Evolutionary conservation across 2,329 filamentous ascomycete genomes (phyloP).

Genomic region (Pseudogymnoascus pannorum): DNA sequence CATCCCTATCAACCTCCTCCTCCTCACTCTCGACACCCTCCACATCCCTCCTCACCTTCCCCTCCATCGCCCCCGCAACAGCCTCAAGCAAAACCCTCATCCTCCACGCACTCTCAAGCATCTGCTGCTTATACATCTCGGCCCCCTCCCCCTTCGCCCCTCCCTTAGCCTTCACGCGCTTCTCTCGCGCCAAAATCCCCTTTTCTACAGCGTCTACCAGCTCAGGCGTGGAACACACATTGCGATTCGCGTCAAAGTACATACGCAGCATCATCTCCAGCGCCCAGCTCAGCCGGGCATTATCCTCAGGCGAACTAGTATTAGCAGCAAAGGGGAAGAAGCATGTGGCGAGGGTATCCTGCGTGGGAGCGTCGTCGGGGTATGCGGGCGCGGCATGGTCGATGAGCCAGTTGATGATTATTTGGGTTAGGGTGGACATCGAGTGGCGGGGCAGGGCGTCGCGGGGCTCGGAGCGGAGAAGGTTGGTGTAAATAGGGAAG

Average conservation of each 20-base stretch:
- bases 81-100: not conserved
- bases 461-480: constrained; percentile 31
- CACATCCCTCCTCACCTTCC: constrained; percentile 34
- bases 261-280: constrained; percentile 46
- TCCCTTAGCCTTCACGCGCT: constrained; percentile 4
- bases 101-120: not conserved
- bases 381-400: constrained; percentile 28
- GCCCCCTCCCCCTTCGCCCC: not conserved
- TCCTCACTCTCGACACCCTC: constrained; percentile 25
- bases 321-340: constrained; percentile 49
- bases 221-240: constrained; percentile 13
- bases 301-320: constrained; percentile 40
- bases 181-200: constrained; percentile 45
- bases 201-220: constrained; percentile 40
- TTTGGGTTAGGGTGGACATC: constrained; percentile 44
- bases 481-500: constrained; percentile 32
- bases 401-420: constrained; percentile 43
- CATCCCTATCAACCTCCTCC: constrained; percentile 16
- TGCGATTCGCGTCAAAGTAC: constrained; percentile 31
- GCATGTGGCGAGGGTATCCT: constrained; percentile 41
- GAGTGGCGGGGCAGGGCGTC: constrained; percentile 28
- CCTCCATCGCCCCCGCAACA: constrained; percentile 33
- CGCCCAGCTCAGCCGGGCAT: constrained; percentile 49
- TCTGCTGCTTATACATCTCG: not conserved
- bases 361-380: constrained; percentile 38